A percentile compares a stretch with the other conserved stretches of the same genome.
These are phyloP conservation scores for Macrophomina pseudophaseolina DNA, from an alignment of 2,329 filamentous ascomycete genomes.

Conservation along the genomic window DNA sequence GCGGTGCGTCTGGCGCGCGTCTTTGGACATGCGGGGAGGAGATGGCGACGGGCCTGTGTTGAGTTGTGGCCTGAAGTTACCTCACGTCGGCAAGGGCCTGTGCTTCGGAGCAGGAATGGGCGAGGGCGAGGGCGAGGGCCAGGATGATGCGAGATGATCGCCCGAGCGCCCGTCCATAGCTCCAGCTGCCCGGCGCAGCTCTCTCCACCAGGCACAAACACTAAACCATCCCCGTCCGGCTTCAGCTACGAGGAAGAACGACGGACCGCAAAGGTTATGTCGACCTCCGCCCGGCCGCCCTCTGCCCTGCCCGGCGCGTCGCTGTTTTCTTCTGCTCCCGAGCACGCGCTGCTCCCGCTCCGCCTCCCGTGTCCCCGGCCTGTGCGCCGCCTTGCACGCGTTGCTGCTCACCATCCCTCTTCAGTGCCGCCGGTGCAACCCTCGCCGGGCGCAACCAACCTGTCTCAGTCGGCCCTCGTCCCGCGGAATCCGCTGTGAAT, in stretches of 20 bases:
- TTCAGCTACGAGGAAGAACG: slow-evolving; percentile 17
- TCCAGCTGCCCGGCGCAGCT: slow-evolving; percentile 8
- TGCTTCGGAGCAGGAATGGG: slow-evolving; percentile 15
- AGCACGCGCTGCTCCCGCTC: background rate
- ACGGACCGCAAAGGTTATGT: slow-evolving; percentile 22
- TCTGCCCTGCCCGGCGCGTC: background rate
- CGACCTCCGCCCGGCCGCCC: slow-evolving; percentile 9
- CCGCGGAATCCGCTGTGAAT: slow-evolving; percentile 25
- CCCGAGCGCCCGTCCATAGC: slow-evolving; percentile 9
- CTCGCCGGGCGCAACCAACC: slow-evolving; percentile 20
- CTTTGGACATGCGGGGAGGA: slow-evolving; percentile 21
- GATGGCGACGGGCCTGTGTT: background rate
- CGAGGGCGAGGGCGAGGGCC: slow-evolving; percentile 6
- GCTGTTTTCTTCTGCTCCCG: background rate
- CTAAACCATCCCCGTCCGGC: slow-evolving; percentile 22
- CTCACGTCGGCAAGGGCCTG: slow-evolving; percentile 14
- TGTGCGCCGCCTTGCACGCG: slow-evolving; percentile 5
- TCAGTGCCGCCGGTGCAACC: slow-evolving; percentile 9
- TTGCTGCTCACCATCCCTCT: slow-evolving; percentile 9
- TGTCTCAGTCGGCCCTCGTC: slow-evolving; percentile 26
- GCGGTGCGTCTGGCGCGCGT: slow-evolving; percentile 20
- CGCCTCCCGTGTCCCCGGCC: background rate
- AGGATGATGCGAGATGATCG: slow-evolving; percentile 8
- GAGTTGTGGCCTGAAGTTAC: slow-evolving; percentile 24
- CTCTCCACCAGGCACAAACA: slow-evolving; percentile 5